Conservation (phyloP, 495 filamentous ascomycete species). For the Baudoinia panamericana region DNA sequence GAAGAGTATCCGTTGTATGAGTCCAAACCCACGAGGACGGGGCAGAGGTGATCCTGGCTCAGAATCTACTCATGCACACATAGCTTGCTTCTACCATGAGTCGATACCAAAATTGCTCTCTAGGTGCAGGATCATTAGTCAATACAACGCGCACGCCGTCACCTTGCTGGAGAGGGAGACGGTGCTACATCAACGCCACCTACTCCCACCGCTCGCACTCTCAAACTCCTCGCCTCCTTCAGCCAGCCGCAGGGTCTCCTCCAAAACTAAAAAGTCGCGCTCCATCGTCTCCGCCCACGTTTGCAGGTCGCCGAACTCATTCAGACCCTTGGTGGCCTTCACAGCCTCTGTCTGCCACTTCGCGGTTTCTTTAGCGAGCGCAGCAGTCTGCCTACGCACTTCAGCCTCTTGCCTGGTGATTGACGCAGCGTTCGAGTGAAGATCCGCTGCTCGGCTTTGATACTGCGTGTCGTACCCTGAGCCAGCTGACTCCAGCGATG, state of each 20-base stretch:
- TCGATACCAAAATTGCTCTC: no score
- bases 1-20: no score
- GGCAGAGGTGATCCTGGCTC: no score
- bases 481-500: slow-evolving; percentile 63
- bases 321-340: slow-evolving; percentile 56
- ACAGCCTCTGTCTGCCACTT: slow-evolving; percentile 55
- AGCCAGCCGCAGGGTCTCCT: slow-evolving; percentile 68
- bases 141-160: no score
- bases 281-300: slow-evolving; percentile 97
- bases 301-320: slow-evolving; percentile 92
- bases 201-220: slow-evolving; percentile 19
- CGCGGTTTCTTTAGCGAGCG: slow-evolving; percentile 58
- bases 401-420: slow-evolving; percentile 63
- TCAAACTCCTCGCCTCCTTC: slow-evolving; percentile 29
- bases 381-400: slow-evolving; percentile 48
- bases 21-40: no score
- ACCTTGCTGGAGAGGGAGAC: no score
- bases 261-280: slow-evolving; percentile 72
- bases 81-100: no score
- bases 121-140: no score
- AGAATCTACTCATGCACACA: no score
- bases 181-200: slow-evolving; percentile 9
- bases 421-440: slow-evolving; percentile 58
- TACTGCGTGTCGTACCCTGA: slow-evolving; percentile 53
- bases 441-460: slow-evolving; percentile 54